Evolutionary conservation across 345 rosid genomes (phyloP).

Genomic region (Eutrema japonicum): DNA sequence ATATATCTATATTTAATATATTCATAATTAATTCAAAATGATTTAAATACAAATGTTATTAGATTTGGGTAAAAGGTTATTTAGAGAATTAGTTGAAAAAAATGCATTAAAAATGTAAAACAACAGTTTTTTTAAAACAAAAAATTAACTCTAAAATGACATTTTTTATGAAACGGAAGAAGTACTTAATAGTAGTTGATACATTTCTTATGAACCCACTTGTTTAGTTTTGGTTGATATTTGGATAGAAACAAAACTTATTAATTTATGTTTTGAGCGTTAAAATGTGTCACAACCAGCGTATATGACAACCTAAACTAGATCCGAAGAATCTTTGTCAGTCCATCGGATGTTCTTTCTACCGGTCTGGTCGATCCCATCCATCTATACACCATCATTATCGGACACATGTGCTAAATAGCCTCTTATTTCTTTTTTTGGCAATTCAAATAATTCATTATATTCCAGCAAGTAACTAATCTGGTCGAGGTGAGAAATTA

Average conservation of each 20-base stretch:
- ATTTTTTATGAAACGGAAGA: too few species aligned
- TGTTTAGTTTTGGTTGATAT: constrained; percentile 3
- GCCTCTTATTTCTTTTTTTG: neutral
- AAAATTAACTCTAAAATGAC: too few species aligned
- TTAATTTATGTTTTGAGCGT: neutral
- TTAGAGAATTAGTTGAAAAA: too few species aligned
- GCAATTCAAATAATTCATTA: neutral
- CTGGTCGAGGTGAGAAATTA: neutral
- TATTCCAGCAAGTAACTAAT: neutral
- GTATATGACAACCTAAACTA: constrained; percentile 30
- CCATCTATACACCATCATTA: neutral
- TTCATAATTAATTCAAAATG: too few species aligned
- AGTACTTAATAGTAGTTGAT: too few species aligned
- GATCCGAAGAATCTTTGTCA: constrained; percentile 37
- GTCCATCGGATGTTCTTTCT: constrained; percentile 23
- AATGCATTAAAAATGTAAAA: too few species aligned
- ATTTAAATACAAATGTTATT: too few species aligned
- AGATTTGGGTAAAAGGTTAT: too few species aligned
- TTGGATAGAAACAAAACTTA: constrained; percentile 4
- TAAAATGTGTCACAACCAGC: constrained; percentile 28
- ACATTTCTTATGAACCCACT: constrained; percentile 14
- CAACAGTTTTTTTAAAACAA: too few species aligned
- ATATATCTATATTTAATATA: too few species aligned
- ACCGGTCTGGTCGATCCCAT: constrained; percentile 19
- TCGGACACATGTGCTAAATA: neutral